Evolutionary conservation across 2,329 filamentous ascomycete genomes (phyloP).

Genomic region (Pestalotiopsis sp.): DNA sequence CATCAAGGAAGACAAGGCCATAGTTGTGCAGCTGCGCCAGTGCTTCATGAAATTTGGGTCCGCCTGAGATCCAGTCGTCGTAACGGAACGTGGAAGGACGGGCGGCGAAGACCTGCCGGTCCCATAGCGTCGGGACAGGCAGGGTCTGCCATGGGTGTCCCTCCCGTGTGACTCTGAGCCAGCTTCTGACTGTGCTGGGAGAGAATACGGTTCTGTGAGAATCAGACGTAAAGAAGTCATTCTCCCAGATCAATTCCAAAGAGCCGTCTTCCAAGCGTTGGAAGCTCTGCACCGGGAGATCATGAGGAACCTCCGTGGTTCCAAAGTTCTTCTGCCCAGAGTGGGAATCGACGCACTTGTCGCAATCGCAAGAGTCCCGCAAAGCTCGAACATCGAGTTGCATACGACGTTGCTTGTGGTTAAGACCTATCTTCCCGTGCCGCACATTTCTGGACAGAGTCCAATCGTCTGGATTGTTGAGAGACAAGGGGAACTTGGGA

Average conservation of each 20-base stretch:
- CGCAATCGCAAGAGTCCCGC: constrained; percentile 61
- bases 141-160: neutral
- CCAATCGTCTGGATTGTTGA: constrained; percentile 1
- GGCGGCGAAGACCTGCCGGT: constrained; percentile 33
- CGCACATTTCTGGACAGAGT: neutral
- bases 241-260: constrained; percentile 62
- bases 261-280: constrained; percentile 36
- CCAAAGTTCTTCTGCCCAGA: constrained; percentile 67
- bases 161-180: constrained; percentile 6
- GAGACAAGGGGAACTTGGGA: too few relatives aligned
- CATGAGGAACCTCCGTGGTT: constrained; percentile 61
- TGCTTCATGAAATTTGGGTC: constrained; percentile 58
- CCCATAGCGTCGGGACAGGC: constrained; percentile 39
- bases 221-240: constrained; percentile 38
- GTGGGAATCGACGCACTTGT: constrained; percentile 57
- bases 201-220: constrained; percentile 37
- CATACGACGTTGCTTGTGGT: neutral
- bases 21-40: constrained; percentile 64
- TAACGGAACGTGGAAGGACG: constrained; percentile 66
- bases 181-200: constrained; percentile 21
- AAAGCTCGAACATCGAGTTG: constrained; percentile 35
- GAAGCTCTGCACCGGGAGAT: constrained; percentile 38
- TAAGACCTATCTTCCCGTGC: neutral
- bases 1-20: constrained; percentile 76
- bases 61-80: constrained; percentile 67